Conservation (phyloP, 352 stramenopile genomes). For the Pythium oligandrum region DNA sequence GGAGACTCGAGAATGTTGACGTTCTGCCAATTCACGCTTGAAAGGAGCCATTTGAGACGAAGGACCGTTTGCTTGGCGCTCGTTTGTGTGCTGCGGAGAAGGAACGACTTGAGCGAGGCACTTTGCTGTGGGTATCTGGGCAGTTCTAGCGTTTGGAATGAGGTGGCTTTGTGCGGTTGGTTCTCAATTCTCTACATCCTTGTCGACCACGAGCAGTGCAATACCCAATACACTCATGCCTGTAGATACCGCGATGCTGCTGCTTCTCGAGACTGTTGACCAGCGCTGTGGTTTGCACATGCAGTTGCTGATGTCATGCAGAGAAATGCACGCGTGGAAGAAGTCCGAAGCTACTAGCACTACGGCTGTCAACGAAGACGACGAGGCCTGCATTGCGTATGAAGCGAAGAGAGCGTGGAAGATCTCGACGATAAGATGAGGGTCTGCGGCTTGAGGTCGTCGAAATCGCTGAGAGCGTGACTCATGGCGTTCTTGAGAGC, state of each 20-base stretch:
- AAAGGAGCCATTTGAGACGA: neutral
- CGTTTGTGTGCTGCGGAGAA: neutral
- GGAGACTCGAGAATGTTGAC: neutral
- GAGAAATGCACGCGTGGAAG: neutral
- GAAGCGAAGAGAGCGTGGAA: conserved; percentile 11
- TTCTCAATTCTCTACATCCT: no score
- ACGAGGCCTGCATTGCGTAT: conserved; percentile 3
- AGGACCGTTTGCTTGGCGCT: neutral
- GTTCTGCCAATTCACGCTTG: neutral
- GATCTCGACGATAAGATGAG: conserved; percentile 11
- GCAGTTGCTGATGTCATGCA: no score
- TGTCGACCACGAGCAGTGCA: no score
- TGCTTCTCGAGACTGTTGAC: no score
- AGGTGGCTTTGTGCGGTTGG: no score
- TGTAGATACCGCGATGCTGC: no score
- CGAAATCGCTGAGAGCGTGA: conserved; percentile 1
- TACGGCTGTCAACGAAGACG: neutral
- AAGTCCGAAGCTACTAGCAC: neutral
- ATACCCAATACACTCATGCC: no score
- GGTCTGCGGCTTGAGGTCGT: conserved; percentile 11
- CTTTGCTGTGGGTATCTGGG: no score
- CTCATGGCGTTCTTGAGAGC: conserved; percentile 17
- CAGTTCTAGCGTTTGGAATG: no score
- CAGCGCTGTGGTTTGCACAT: no score
- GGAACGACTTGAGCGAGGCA: no score